Conservation (phyloP, 1,284 basidiomycete species). For the Butyriboletus appendiculatus region DNA sequence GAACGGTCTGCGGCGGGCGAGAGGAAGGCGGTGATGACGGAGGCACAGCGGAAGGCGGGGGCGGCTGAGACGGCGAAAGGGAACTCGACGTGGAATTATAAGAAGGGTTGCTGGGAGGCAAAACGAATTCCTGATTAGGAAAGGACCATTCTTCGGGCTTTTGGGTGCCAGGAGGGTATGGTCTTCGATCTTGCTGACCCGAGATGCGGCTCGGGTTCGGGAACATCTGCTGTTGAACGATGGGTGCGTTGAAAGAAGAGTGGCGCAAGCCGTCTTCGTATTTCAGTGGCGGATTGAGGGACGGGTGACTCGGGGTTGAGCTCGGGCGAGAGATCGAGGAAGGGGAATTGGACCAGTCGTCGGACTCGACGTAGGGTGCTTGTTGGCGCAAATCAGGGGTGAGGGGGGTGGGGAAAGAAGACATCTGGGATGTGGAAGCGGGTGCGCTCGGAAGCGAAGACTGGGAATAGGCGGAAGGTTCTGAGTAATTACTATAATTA, state of each 20-base stretch:
- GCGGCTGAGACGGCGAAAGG: constrained; percentile 28
- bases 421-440: constrained; percentile 47
- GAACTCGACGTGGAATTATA: constrained; percentile 27
- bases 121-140: constrained; percentile 34
- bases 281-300: constrained; percentile 46
- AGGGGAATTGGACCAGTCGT: constrained; percentile 36
- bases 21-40: constrained; percentile 43
- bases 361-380: constrained; percentile 26
- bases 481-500: constrained; percentile 39
- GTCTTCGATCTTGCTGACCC: constrained; percentile 62
- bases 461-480: constrained; percentile 43
- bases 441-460: constrained; percentile 48
- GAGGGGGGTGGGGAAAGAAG: constrained; percentile 50
- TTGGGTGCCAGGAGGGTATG: constrained; percentile 22
- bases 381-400: constrained; percentile 44
- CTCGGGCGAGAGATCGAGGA: constrained; percentile 50
- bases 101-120: constrained; percentile 29
- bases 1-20: constrained; percentile 47
- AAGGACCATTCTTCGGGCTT: constrained; percentile 46
- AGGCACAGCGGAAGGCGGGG: constrained; percentile 40
- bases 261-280: constrained; percentile 69
- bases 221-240: constrained; percentile 59
- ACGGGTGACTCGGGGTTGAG: constrained; percentile 58
- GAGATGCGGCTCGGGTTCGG: constrained; percentile 67
- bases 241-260: constrained; percentile 57